phyloP scores from a whole-genome alignment of 2,329 filamentous ascomycete species.

The Emmonsiellopsis sp. region DNA sequence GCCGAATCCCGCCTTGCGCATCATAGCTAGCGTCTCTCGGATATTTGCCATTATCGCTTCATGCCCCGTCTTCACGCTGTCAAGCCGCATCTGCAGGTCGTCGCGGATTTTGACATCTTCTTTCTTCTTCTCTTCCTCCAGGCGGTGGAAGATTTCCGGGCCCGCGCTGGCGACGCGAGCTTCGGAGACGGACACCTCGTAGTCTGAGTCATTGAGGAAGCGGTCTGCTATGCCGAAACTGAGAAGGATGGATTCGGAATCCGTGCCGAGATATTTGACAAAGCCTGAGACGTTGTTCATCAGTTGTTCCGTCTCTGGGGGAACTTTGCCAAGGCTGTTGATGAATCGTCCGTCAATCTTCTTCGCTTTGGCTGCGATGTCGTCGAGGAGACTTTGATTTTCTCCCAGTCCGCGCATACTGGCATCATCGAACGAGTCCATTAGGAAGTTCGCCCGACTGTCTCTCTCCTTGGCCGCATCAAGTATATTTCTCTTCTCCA shows the following conservation, averaged over 20 bases:
- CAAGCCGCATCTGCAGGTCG: conserved; percentile 32
- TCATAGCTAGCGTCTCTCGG: conserved; percentile 27
- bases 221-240: conserved; percentile 41
- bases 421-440: conserved; percentile 42
- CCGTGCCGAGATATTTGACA: conserved; percentile 30
- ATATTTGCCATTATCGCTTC: conserved; percentile 28
- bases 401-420: conserved; percentile 41
- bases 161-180: conserved; percentile 38
- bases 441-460: conserved; percentile 40
- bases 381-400: conserved; percentile 43
- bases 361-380: conserved; percentile 35
- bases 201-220: conserved; percentile 42
- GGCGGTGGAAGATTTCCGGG: conserved; percentile 30
- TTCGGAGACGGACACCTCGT: conserved; percentile 45
- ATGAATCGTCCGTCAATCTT: conserved; percentile 26
- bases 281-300: conserved; percentile 30
- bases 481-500: conserved; percentile 42
- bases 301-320: conserved; percentile 25
- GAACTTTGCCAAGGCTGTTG: conserved; percentile 23
- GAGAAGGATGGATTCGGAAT: conserved; percentile 38
- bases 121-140: conserved; percentile 38
- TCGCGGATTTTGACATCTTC: conserved; percentile 38
- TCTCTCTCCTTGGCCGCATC: conserved; percentile 42
- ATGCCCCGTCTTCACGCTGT: conserved; percentile 31
- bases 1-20: conserved; percentile 17